These are phyloP conservation scores for Penicillium sp. DNA, from an alignment of 2,329 filamentous ascomycete genomes.

Conservation along the genomic window DNA sequence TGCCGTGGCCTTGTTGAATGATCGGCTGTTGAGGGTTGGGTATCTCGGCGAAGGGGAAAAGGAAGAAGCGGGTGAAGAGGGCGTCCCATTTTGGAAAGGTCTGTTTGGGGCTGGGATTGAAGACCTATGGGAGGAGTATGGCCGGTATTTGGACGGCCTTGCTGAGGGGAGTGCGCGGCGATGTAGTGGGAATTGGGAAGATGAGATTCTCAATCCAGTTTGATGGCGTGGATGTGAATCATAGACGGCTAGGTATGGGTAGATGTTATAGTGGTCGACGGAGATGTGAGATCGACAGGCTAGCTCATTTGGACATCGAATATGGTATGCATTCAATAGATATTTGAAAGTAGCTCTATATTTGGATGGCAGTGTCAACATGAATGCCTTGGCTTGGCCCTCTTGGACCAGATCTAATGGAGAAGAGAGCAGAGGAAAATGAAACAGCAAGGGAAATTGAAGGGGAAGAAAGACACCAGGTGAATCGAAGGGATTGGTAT, in stretches of 20 bases:
- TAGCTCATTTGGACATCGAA: constrained; percentile 4
- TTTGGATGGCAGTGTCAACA: constrained; percentile 12
- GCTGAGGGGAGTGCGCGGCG: constrained; percentile 1
- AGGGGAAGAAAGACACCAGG: constrained; percentile 30
- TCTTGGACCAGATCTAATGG: constrained; percentile 16
- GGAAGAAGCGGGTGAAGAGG: background rate
- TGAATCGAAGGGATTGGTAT: constrained; percentile 32
- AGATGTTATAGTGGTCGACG: background rate
- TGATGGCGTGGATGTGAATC: constrained; percentile 3
- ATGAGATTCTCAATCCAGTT: constrained; percentile 26
- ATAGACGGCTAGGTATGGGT: background rate
- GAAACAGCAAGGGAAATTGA: constrained; percentile 16
- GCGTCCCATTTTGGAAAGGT: constrained; percentile 34
- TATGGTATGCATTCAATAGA: constrained; percentile 24
- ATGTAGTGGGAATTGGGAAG: constrained; percentile 25
- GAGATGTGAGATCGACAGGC: too few species aligned
- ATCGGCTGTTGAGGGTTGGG: constrained; percentile 36
- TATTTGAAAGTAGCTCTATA: constrained; percentile 18
- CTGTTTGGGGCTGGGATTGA: constrained; percentile 64
- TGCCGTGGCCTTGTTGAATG: constrained; percentile 60
- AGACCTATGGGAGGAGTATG: constrained; percentile 73
- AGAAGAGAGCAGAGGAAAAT: constrained; percentile 14
- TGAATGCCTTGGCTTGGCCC: constrained; percentile 6
- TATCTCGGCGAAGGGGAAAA: constrained; percentile 30
- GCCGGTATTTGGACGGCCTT: constrained; percentile 43